These are phyloP conservation scores for Bocquillonia castaneifolia DNA, from an alignment of 441 rosid species.

Conservation along the genomic window DNA sequence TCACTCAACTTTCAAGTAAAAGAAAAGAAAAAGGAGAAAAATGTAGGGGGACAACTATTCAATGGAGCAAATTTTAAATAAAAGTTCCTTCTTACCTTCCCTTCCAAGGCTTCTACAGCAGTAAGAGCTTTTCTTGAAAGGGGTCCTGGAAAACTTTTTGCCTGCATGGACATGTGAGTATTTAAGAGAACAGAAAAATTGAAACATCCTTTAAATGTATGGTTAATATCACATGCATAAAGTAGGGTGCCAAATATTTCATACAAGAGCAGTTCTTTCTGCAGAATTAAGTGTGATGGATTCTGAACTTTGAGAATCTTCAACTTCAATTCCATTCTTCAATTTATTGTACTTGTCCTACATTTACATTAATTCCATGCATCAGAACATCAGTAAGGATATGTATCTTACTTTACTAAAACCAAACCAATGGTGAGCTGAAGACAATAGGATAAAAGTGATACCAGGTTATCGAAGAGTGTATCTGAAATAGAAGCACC, in stretches of 20 bases:
- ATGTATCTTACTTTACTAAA: slow-evolving; percentile 20
- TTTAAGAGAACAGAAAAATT: slow-evolving; percentile 12
- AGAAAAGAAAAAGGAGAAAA: background rate
- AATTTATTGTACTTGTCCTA: slow-evolving; percentile 76
- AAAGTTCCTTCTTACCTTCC: slow-evolving; percentile 50
- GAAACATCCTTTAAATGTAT: background rate
- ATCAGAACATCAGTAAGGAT: slow-evolving; percentile 23
- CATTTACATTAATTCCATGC: slow-evolving; percentile 16
- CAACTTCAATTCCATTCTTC: slow-evolving; percentile 72
- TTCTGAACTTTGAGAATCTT: slow-evolving; percentile 54
- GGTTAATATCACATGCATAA: slow-evolving; percentile 12
- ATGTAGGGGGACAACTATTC: slow-evolving; percentile 12
- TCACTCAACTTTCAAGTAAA: background rate
- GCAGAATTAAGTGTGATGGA: slow-evolving; percentile 43
- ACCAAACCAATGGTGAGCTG: slow-evolving; percentile 14
- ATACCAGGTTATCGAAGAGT: slow-evolving; percentile 71
- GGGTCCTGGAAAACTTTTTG: slow-evolving; percentile 66
- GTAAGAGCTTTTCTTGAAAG: slow-evolving; percentile 69
- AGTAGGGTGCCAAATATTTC: slow-evolving; percentile 24
- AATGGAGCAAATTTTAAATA: background rate
- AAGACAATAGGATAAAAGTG: slow-evolving; percentile 19
- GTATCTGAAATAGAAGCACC: slow-evolving; percentile 66
- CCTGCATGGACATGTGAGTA: slow-evolving; percentile 39
- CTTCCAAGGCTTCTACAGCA: slow-evolving; percentile 76
- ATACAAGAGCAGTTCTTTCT: slow-evolving; percentile 70